Base-by-base conservation (phyloP, 441 rosid species). In the Brassica balearica region DNA sequence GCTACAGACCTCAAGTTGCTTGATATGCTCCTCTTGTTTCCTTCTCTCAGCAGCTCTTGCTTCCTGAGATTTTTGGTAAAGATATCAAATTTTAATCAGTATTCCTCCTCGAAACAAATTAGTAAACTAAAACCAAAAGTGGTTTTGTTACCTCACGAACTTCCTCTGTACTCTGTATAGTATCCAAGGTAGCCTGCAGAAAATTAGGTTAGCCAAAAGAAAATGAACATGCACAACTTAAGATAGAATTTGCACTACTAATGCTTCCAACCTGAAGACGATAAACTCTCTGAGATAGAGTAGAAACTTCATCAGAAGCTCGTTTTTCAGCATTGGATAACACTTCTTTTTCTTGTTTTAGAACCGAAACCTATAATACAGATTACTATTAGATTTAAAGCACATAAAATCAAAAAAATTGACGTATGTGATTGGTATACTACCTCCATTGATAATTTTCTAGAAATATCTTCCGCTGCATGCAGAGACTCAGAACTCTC, bases 361-460 rank as follows among this genome's bases (percentile, higher is more conserved):
- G 82, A 80, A 90, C 73, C 69, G 94, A 90, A 7, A 88, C 89
- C 99, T 96, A 75, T 25, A 67, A 61, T 71, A 63, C 64, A 76
- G n/a, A 70, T 43, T 65, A 68, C n/a, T 9, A 60, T 85, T 64
- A 74, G 61, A 36, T 73, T 62, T 8, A 34, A 64, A 43, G 8
- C n/a, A 27, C 34, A 34, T 17, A 72, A 63, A 25, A 63, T 72
- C 29, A 56, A 55, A 62, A 19, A 43, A 43, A 23, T 17, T 67
- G 5, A 41, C 14, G 59, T 62, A 36, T 7, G 63, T 22, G 63
- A 71, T 67, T 46, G 8, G 61, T 74, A 9, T 29, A 62, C 69
- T 72, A 96, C 99, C 97, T 96, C 99, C 92, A 90, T 90, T 58
- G 83, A 84, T 69, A 92, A 86, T 84, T 92, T 96, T 82, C 96